Conservation (phyloP, 2,329 filamentous ascomycete species). For the Phyllosticta capitalensis region DNA sequence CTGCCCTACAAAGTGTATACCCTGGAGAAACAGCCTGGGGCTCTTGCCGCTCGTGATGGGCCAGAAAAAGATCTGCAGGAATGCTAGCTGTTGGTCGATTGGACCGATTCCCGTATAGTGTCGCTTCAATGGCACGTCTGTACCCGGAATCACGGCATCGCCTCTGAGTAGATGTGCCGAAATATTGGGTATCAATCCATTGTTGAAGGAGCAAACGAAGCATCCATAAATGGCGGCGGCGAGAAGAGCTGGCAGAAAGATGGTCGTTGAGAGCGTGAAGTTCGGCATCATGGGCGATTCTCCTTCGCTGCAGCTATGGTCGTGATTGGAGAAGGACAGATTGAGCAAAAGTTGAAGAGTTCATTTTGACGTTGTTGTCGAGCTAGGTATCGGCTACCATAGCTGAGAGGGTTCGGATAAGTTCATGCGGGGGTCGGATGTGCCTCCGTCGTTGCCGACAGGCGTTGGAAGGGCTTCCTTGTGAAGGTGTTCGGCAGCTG, state of each 20-base stretch:
- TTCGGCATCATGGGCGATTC: neutral
- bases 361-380: neutral
- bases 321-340: neutral
- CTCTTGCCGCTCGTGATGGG: neutral
- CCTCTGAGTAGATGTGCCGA: neutral
- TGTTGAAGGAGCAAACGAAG: conserved; percentile 8
- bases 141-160: conserved; percentile 37
- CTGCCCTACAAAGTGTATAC: conserved; percentile 7
- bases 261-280: conserved; percentile 1
- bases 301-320: neutral
- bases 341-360: neutral
- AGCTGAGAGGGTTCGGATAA: neutral
- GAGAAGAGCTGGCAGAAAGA: neutral
- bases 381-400: neutral
- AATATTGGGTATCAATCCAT: conserved; percentile 42
- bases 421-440: neutral
- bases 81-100: conserved; percentile 1
- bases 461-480: neutral
- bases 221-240: neutral
- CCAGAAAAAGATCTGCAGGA: conserved; percentile 8
- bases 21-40: neutral
- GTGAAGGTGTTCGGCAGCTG: neutral
- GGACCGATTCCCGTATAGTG: neutral
- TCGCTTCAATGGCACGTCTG: neutral
- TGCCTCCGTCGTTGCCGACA: neutral